phyloP scores from a whole-genome alignment of 164 flowering plant genomes.

The Sedum album region DNA sequence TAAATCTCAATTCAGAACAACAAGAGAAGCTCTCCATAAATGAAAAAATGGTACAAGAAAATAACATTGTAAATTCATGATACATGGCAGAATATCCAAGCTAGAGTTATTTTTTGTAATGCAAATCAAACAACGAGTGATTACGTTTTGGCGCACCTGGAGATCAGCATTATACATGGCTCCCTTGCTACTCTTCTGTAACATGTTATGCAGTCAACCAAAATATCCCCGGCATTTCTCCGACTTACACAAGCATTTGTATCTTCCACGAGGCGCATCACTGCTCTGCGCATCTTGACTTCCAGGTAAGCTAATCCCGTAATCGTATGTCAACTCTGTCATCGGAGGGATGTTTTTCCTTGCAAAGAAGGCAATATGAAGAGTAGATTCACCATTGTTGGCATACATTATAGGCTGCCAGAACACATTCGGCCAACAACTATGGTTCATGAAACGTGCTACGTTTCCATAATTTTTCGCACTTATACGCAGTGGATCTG shows the following conservation, averaged over 20 bases:
- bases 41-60: not conserved
- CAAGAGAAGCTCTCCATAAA: not conserved
- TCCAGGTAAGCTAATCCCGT: conserved; percentile 32
- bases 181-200: not conserved
- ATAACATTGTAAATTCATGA: not conserved
- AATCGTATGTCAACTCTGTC: conserved; percentile 65
- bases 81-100: not conserved
- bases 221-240: conserved; percentile 19
- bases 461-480: conserved; percentile 55
- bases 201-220: conserved; percentile 1
- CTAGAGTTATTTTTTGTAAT: not conserved
- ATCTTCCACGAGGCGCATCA: conserved; percentile 11
- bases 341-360: conserved; percentile 64
- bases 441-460: conserved; percentile 76
- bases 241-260: conserved; percentile 20
- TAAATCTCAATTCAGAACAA: not conserved
- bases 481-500: conserved; percentile 32
- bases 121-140: not conserved
- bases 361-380: conserved; percentile 61
- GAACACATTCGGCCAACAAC: conserved; percentile 64
- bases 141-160: not conserved
- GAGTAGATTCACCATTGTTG: conserved; percentile 23
- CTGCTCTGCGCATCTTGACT: not conserved
- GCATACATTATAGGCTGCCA: conserved; percentile 59
- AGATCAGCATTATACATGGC: not conserved